A percentile compares a stretch with the other conserved stretches of the same genome.
These are phyloP conservation scores for Kodamaea jinghongensis DNA, from an alignment of 805 yeast species.

Conservation along the genomic window DNA sequence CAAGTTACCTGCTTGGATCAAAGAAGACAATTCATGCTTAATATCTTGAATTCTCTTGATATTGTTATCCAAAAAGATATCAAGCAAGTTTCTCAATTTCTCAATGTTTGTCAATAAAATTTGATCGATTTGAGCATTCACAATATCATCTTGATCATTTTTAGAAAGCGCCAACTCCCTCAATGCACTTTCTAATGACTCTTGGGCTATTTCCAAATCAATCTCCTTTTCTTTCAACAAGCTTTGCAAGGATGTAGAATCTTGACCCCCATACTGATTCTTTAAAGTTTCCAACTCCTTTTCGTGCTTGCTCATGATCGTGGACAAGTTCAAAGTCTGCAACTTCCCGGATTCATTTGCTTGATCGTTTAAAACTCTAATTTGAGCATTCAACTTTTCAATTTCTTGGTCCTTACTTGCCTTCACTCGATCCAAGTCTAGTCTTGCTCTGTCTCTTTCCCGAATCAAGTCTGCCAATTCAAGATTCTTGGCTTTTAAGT, in stretches of 20 bases:
- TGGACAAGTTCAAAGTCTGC: conserved; percentile 60
- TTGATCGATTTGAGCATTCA: conserved; percentile 58
- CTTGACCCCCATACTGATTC: conserved; percentile 27
- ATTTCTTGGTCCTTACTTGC: conserved; percentile 65
- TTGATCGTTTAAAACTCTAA: conserved; percentile 58
- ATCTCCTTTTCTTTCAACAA: conserved; percentile 65
- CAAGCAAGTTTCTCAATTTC: conserved; percentile 55
- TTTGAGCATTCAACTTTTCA: conserved; percentile 61
- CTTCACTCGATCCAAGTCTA: conserved; percentile 70
- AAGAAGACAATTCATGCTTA: conserved; percentile 66
- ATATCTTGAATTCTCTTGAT: conserved; percentile 72
- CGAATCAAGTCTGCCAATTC: conserved; percentile 86
- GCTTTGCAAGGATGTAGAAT: conserved; percentile 37
- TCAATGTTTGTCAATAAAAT: conserved; percentile 47
- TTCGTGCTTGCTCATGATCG: conserved; percentile 60
- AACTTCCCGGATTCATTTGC: conserved; percentile 58
- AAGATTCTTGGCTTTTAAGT: conserved; percentile 77
- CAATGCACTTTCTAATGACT: conserved; percentile 72
- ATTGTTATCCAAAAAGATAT: conserved; percentile 67
- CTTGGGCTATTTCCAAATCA: conserved; percentile 75
- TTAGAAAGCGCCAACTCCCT: conserved; percentile 53
- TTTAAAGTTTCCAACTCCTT: conserved; percentile 53
- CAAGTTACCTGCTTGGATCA: conserved; percentile 79
- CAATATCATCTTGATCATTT: conserved; percentile 48
- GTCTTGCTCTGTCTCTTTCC: conserved; percentile 84